phyloP scores from a whole-genome alignment of 2,329 filamentous ascomycete genomes.

The Sporothrix dimorphospora region DNA sequence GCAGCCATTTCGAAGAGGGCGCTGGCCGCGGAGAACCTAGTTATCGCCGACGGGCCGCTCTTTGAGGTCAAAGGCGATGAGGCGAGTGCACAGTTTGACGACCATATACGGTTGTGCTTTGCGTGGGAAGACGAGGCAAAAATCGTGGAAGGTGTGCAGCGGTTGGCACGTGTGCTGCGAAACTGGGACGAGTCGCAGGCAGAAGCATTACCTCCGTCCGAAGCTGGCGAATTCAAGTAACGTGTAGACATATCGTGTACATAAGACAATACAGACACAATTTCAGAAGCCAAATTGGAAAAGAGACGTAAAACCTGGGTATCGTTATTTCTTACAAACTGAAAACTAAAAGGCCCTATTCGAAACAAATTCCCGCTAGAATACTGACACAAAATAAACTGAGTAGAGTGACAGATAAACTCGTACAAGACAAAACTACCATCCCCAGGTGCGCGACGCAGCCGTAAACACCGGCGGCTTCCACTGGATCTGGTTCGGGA shows the following conservation, averaged over 20 bases:
- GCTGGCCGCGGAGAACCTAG: conserved; percentile 64
- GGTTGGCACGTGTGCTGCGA: conserved; percentile 36
- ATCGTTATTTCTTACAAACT: conserved; percentile 17
- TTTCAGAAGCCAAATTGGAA: not conserved
- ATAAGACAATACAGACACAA: not conserved
- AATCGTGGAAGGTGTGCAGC: conserved; percentile 67
- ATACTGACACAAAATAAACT: not conserved
- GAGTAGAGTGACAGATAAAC: not conserved
- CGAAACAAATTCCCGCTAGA: conserved; percentile 1
- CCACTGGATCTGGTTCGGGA: conserved; percentile 82
- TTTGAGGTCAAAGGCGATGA: conserved; percentile 69
- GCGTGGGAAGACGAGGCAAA: conserved; percentile 69
- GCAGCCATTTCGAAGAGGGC: conserved; percentile 60
- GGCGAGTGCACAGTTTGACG: conserved; percentile 57
- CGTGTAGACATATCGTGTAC: not conserved
- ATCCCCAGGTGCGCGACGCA: conserved; percentile 90
- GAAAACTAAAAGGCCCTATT: not conserved
- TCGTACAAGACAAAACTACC: conserved; percentile 56
- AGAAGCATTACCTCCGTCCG: too few species aligned
- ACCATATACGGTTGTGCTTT: conserved; percentile 69
- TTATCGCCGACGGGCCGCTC: conserved; percentile 68
- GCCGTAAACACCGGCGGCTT: conserved; percentile 95
- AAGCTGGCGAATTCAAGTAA: conserved; percentile 29
- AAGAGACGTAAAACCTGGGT: conserved; percentile 20
- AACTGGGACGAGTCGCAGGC: conserved; percentile 31